Percentiles rank a stretch among this genome's conserved stretches.
Evolutionary conservation across 2,329 filamentous ascomycete genomes (phyloP).

Genomic region (Seiridium cupressi): DNA sequence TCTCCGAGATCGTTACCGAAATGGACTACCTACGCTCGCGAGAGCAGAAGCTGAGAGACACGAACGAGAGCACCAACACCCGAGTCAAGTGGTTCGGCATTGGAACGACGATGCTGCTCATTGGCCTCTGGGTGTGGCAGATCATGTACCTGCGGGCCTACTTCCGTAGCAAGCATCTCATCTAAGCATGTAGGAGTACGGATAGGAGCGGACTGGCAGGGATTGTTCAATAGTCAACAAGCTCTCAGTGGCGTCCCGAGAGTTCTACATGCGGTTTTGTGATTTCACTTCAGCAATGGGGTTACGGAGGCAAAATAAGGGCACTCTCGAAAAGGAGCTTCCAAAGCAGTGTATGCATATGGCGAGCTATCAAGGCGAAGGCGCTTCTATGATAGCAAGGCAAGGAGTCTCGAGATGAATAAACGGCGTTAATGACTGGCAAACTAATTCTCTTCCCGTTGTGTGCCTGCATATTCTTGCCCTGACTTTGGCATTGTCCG

Average conservation of each 20-base stretch:
- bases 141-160: constrained; percentile 96
- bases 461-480: background rate
- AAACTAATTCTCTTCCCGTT: background rate
- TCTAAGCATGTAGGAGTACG: constrained; percentile 17
- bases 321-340: constrained; percentile 14
- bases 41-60: constrained; percentile 95
- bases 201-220: background rate
- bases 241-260: background rate
- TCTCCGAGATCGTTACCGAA: constrained; percentile 83
- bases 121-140: constrained; percentile 92
- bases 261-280: background rate
- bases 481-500: no score
- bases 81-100: constrained; percentile 98
- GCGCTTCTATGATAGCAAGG: constrained; percentile 15
- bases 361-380: constrained; percentile 19
- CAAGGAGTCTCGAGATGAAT: constrained; percentile 19
- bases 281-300: background rate
- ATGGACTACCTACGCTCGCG: constrained; percentile 92
- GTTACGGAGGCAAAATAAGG: constrained; percentile 9
- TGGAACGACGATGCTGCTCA: constrained; percentile 85
- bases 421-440: constrained; percentile 11
- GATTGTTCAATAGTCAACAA: background rate
- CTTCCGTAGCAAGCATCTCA: constrained; percentile 66
- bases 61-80: constrained; percentile 99
- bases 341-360: constrained; percentile 25